Evolutionary conservation across 441 rosid species (phyloP).

Genomic region (Gossypium schwendimanii): DNA sequence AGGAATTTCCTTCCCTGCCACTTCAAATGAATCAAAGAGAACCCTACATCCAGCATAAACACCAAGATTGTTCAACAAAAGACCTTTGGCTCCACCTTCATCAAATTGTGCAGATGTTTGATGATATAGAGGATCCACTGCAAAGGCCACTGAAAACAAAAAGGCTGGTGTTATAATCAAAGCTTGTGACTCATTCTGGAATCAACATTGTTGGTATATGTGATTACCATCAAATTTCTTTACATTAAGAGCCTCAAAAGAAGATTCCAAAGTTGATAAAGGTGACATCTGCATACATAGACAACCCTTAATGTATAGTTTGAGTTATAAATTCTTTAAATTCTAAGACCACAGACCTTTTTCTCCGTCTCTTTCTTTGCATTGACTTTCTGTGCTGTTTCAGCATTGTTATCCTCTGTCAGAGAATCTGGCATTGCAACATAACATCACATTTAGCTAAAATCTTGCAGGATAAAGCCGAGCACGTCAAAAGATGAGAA

Average conservation of each 20-base stretch:
- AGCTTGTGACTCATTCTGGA: constrained; percentile 12
- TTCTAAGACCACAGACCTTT: constrained; percentile 44
- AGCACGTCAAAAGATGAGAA: background rate
- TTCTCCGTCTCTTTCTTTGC: constrained; percentile 55
- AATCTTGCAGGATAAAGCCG: background rate
- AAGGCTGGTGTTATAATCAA: constrained; percentile 14
- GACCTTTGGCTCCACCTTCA: constrained; percentile 96
- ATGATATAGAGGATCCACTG: constrained; percentile 92
- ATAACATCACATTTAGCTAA: constrained; percentile 12
- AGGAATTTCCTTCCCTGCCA: constrained; percentile 63
- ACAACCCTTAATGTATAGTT: constrained; percentile 22
- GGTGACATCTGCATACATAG: constrained; percentile 64
- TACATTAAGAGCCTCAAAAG: constrained; percentile 77
- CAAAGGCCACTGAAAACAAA: constrained; percentile 67
- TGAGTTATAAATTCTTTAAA: constrained; percentile 1
- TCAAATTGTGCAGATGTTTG: constrained; percentile 97
- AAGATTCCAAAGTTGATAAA: constrained; percentile 66
- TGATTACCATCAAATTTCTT: constrained; percentile 81
- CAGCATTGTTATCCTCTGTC: constrained; percentile 34
- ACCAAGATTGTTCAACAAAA: constrained; percentile 82
- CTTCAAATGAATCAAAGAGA: constrained; percentile 83
- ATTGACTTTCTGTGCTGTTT: constrained; percentile 40
- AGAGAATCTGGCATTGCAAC: constrained; percentile 34
- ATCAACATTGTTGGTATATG: constrained; percentile 14
- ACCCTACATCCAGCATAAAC: constrained; percentile 82